A percentile compares a stretch with the other conserved stretches of the same genome.
Evolutionary conservation across 345 rosid genomes (phyloP).

Genomic region (Corchorus olitorius): DNA sequence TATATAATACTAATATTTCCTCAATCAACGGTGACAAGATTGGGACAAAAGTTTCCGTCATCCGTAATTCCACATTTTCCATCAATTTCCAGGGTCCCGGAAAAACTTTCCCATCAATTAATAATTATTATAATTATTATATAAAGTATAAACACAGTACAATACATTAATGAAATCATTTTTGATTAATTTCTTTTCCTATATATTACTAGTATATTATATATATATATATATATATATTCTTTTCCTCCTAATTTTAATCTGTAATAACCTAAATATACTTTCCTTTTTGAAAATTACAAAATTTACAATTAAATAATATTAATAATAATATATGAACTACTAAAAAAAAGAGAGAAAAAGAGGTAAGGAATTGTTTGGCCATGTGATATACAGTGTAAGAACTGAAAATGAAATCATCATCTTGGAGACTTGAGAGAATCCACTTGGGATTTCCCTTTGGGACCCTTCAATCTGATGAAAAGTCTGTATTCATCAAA

Average conservation of each 20-base stretch:
- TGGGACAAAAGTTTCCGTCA: not conserved
- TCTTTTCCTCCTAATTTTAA: not conserved
- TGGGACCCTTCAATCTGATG: slow-evolving; percentile 75
- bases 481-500: slow-evolving; percentile 81
- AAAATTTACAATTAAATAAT: not conserved
- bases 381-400: not conserved
- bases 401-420: not conserved
- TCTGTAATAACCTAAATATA: not conserved
- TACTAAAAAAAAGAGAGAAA: too few species aligned
- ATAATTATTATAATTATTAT: too few species aligned
- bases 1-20: not conserved
- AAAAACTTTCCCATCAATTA: not conserved
- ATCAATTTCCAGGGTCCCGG: not conserved
- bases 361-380: not conserved
- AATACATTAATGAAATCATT: not conserved
- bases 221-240: too few species aligned
- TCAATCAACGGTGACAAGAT: not conserved
- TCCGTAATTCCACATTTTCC: not conserved
- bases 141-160: not conserved
- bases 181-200: too few species aligned
- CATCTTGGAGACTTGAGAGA: slow-evolving; percentile 45
- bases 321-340: too few species aligned
- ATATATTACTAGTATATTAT: not conserved
- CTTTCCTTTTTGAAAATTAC: not conserved
- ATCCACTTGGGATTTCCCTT: slow-evolving; percentile 88